These are phyloP conservation scores for Podospora didyma DNA, from an alignment of 495 filamentous ascomycete genomes.

Conservation along the genomic window DNA sequence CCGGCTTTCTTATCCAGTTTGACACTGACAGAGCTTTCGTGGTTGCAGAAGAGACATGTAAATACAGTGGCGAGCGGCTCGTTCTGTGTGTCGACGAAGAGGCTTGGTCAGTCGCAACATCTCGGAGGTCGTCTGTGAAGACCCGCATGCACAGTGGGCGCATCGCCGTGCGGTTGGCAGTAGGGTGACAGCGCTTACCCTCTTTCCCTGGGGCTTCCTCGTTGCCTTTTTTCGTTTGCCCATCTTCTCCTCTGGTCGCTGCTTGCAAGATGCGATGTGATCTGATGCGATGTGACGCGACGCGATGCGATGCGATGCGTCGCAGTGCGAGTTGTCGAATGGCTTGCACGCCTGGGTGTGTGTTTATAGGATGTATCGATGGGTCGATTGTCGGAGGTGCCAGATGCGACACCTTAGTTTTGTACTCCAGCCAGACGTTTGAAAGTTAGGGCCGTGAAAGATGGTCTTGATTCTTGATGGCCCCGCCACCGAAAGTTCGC, in stretches of 20 bases:
- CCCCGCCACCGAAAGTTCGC: no score
- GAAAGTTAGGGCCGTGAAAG: no score
- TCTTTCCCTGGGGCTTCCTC: conserved; percentile 78
- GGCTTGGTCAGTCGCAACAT: neutral
- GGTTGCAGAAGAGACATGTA: conserved; percentile 97
- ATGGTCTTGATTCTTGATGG: no score
- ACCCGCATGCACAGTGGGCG: neutral
- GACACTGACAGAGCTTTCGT: conserved; percentile 84
- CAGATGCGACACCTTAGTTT: no score
- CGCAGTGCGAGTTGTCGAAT: no score
- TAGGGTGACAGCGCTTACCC: conserved; percentile 45
- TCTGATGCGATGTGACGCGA: no score
- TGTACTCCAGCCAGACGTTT: no score
- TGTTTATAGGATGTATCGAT: no score
- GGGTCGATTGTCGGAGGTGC: no score
- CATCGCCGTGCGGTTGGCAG: neutral
- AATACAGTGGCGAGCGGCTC: conserved; percentile 86
- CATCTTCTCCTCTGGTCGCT: conserved; percentile 24
- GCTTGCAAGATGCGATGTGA: no score
- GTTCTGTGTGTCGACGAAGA: conserved; percentile 45
- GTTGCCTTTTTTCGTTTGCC: conserved; percentile 97
- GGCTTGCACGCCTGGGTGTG: no score
- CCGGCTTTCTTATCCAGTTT: conserved; percentile 90
- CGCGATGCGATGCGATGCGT: no score
- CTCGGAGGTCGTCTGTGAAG: neutral